These are phyloP conservation scores for Artemisia tridentata DNA, from an alignment of 129 eudicot species.

Conservation along the genomic window DNA sequence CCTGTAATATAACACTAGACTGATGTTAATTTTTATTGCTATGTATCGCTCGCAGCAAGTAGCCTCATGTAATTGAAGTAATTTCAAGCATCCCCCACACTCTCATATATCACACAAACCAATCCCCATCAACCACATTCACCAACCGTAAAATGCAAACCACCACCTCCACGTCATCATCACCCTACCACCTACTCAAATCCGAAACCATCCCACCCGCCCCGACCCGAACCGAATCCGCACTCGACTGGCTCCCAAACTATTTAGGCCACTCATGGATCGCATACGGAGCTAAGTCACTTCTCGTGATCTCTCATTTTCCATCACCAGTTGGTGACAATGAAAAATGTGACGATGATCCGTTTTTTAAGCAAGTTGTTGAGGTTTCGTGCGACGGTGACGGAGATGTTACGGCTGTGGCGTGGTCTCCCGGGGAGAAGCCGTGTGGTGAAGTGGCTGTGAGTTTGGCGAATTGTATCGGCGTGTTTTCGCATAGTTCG, in stretches of 20 bases:
- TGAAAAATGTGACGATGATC: constrained; percentile 40
- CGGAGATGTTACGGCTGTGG: constrained; percentile 47
- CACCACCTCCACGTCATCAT: no score
- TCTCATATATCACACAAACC: no score
- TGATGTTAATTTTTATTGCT: no score
- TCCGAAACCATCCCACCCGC: constrained; percentile 68
- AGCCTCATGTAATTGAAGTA: no score
- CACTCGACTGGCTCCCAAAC: constrained; percentile 66
- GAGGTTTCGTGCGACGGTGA: constrained; percentile 53
- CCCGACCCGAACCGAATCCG: constrained; percentile 49
- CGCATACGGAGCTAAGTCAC: constrained; percentile 93
- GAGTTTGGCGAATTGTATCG: constrained; percentile 50
- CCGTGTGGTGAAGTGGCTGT: constrained; percentile 75
- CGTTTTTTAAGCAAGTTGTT: constrained; percentile 70
- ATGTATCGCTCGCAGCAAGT: no score
- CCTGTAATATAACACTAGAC: no score
- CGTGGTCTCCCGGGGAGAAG: constrained; percentile 67
- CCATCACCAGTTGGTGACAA: constrained; percentile 42
- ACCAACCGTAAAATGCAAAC: background rate
- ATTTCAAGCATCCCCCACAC: no score
- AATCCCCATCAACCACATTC: constrained; percentile 9
- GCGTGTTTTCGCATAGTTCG: constrained; percentile 39
- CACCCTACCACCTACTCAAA: constrained; percentile 58
- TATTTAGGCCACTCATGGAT: constrained; percentile 88
- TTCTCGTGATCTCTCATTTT: constrained; percentile 81